Base-by-base conservation (phyloP, 2,329 filamentous ascomycete species). In the Cytospora leucostoma region DNA sequence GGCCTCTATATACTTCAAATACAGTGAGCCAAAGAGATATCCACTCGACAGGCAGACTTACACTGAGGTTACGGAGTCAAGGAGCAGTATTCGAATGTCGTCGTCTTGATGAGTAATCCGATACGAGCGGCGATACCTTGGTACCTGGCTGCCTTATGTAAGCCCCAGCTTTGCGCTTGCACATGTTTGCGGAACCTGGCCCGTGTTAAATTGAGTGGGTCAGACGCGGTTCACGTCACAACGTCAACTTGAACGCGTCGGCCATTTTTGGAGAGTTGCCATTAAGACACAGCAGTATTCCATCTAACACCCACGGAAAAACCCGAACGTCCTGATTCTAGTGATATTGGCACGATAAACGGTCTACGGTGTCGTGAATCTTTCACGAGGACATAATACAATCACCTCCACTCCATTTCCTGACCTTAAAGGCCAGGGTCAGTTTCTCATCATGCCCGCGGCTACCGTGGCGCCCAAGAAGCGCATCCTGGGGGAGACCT, bases 401-500 rank as follows among this genome's bases (percentile, higher is more conserved):
- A 13, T 15, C 44, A 38, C 19, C 19, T 10, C 21, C 15, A 37
- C 15, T 52, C 38, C 35, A 17, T 27, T 34, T 52, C 33, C 34
- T 33, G 4, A 47, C 35, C 58, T 38, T 40, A 12, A 37, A 56
- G 12, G 10, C 17, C 15, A n/a, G 21, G 27, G 47, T 17, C 49
- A 53, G 53, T 37, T 40, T 49, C 57, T 40, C 63, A 69, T 64
- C 70, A 85, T 85, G 82, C 74, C 82, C 67, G 76, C 80, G 51
- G 61, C 57, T 47, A 61, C 79, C 66, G 73, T 83, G 65, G 75
- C 87, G 62, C 86, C 89, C 61, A 87, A 90, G 76, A 93, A 93
- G 79, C 86, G 90, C 72, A 86, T 89, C 70, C 80, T 92, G 56
- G 87, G 83, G 68, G 89, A 92, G 72, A 80, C 85, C 65, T 85